These are phyloP conservation scores for Rhexocercosporidium sp. DNA, from an alignment of 2,329 filamentous ascomycete species.

Conservation along the genomic window DNA sequence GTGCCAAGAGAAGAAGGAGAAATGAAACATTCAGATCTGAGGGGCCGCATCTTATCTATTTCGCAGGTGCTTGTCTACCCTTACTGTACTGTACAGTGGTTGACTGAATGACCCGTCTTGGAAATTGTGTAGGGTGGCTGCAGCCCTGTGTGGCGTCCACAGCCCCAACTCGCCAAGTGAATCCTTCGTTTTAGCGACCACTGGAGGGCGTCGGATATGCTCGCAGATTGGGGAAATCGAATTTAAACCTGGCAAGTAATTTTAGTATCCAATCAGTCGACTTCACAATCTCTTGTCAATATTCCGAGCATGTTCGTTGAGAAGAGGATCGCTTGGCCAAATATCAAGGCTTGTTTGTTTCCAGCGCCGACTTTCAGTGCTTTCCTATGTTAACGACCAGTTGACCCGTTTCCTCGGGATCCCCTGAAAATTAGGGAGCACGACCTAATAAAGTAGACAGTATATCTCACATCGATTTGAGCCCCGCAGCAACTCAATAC, in stretches of 20 bases:
- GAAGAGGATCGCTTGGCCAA: no score
- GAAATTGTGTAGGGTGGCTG: neutral
- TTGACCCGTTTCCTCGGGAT: no score
- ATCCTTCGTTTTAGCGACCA: constrained; percentile 1
- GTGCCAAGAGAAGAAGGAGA: neutral
- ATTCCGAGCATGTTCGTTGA: no score
- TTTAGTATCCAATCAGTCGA: no score
- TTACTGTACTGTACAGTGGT: neutral
- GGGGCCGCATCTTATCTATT: neutral
- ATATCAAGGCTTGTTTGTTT: no score
- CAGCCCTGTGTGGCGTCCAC: constrained; percentile 10
- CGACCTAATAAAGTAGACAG: no score
- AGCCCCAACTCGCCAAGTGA: neutral
- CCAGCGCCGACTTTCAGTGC: no score
- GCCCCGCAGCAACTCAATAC: no score
- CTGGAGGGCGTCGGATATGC: neutral
- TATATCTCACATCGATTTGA: no score
- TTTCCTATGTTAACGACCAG: no score
- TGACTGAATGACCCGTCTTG: neutral
- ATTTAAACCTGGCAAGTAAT: neutral
- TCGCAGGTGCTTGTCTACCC: neutral
- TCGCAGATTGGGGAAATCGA: neutral
- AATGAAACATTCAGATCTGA: neutral
- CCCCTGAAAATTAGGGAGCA: no score
- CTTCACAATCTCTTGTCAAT: no score